Base-by-base conservation (phyloP, 768 basidiomycete species). In the Stropharia rugosoannulata region DNA sequence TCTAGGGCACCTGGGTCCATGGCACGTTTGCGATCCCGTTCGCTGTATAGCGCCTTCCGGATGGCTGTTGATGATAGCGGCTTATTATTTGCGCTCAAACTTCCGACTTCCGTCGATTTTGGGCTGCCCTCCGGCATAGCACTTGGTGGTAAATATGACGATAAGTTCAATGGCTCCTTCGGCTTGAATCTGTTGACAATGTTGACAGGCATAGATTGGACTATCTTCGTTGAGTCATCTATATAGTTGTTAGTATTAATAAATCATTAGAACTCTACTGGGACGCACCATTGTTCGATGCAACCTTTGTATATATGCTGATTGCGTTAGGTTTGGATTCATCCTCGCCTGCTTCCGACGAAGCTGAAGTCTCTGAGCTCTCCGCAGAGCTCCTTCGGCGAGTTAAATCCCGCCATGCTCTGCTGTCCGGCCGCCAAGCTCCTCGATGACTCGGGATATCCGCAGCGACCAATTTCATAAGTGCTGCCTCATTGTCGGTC, bases 1-100 rank as follows among this genome's bases (percentile, higher is more conserved):
- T 87, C 87, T 35, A 88, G 75, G 12, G 82, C 73, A 6, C 89
- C 90, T 0, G 88, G 89, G 64, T 91, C 89, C 61, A 86, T 75
- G 0, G 78, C 73, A 32, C 86, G 82, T 51, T 70, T 70, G 40
- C 80, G 81, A 68, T 90, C 88, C 27, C 88, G 86, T 62, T 84
- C 84, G 3, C 85, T 84, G 66, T 90, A 90, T 4, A 79, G 74
- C 10, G 83, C 82, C 60, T 73, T 85, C 22, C 86, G 86, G 29
- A 84, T 61, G 1, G 80, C 76, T 38, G 77, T 65, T 2, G 85
- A 76, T 13, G 84, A 76, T 45, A 60, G 71, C 9, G 53, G 51
- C 36, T 61, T 70, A n/a, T 67, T 53, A 57, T 67, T 37, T 15
- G 15, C 43, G 4, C 49, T 39, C 18, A 54, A 19, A 32, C 67